Percentiles rank a stretch among this genome's conserved stretches.
phyloP scores from a whole-genome alignment of 2,329 filamentous ascomycete genomes.

The Nectriaceae sp. region DNA sequence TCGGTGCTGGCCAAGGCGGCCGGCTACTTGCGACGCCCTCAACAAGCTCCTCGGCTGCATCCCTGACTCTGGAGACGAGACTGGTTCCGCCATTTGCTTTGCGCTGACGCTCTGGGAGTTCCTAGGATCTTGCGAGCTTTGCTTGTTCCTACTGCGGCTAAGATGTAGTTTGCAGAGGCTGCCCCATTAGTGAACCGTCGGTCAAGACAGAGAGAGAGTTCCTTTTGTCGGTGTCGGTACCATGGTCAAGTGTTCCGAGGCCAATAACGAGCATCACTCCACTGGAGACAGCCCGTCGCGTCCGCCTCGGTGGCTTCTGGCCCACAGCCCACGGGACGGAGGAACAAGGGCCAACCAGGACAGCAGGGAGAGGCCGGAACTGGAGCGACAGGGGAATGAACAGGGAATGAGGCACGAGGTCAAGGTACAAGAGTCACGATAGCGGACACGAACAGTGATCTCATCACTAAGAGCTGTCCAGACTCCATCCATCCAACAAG shows the following conservation, averaged over 20 bases:
- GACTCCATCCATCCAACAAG: not conserved
- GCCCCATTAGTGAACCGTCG: conserved; percentile 24
- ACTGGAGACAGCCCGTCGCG: conserved; percentile 20
- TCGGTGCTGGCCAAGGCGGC: not conserved
- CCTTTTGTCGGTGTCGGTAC: conserved; percentile 21
- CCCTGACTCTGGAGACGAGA: conserved; percentile 10
- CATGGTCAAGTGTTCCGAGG: conserved; percentile 22
- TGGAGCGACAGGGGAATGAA: not conserved
- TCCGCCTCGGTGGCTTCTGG: conserved; percentile 20
- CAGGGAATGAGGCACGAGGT: conserved; percentile 6
- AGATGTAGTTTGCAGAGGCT: conserved; percentile 16
- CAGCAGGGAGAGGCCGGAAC: conserved; percentile 10
- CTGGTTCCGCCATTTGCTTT: conserved; percentile 17
- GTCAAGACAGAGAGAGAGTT: conserved; percentile 18
- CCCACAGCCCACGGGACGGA: conserved; percentile 19
- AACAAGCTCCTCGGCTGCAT: too few relatives aligned
- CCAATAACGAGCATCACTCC: conserved; percentile 15
- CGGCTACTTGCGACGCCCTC: too few relatives aligned
- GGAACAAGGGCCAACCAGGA: conserved; percentile 10
- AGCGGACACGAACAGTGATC: too few relatives aligned
- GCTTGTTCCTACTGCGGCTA: conserved; percentile 23
- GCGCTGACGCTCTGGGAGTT: conserved; percentile 10
- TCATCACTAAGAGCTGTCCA: too few relatives aligned
- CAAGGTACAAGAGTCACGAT: not conserved
- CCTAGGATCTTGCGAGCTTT: conserved; percentile 13